Evolutionary conservation across 371 early-diverging fungal species (phyloP), one percentile per base, ranked within the genome.

Genomic region (Entomophthora muscae): DNA sequence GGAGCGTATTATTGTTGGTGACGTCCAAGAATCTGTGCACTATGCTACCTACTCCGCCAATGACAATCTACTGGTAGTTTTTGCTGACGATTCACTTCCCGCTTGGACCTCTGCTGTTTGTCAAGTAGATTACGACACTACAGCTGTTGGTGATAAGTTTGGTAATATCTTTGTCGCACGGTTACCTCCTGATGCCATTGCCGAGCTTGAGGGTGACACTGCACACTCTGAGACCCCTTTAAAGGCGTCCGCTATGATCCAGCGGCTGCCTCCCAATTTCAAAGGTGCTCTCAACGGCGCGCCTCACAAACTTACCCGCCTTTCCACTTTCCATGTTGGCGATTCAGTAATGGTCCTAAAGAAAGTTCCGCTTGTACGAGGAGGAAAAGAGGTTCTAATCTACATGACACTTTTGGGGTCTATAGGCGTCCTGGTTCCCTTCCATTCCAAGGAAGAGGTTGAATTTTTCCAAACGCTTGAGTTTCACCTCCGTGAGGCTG

Each of bases 81-180:
- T 93, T 77, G 93, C 94, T 28, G 96, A 95, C 69, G 98, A 98
- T 71, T 80, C 88, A n/a, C 68, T 81, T n/a, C 89, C 90, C 52
- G 83, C 95, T 52, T 92, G 86, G 84, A 79, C 85, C 60, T 90
- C 95, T 24, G 73, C 82, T 33, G 75, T 86, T 2, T 67, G 77
- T 5, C 83, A 88, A 83, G 68, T 95, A 22, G 97, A 95, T 71
- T 92, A 91, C 66, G 90, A 95, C 66, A 96, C 98, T 2, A 79
- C 93, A 0, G 91, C 83, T 0, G 89, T 83, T 26, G 95, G 89
- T 12, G 98, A 98, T 78, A 93, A 94, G 73, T 97, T 97, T 78
- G 98, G 98, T 29, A 93, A 91, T 66, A 73, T 98, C 32, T 84
- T 82, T 66, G 84, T 91, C 13, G 67, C 83, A 62, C 83, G 97